A percentile compares a stretch with the other conserved stretches of the same genome.
These are phyloP conservation scores for Naganishia onofrii DNA, from an alignment of 768 basidiomycete species.

Conservation along the genomic window DNA sequence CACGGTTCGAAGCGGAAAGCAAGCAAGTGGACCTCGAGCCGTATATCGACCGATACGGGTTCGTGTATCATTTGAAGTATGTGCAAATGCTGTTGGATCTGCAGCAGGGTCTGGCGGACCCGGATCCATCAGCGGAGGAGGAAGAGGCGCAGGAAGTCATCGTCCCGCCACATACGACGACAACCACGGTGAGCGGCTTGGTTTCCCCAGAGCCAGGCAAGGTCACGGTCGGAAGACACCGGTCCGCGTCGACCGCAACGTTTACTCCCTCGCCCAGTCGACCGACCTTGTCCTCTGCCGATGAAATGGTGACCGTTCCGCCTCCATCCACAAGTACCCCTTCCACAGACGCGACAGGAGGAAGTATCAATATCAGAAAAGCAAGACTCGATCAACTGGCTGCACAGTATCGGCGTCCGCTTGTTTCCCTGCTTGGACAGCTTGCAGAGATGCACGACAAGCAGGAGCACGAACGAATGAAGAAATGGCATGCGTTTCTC, in stretches of 20 bases:
- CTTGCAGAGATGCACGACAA: constrained; percentile 79
- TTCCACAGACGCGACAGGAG: not conserved
- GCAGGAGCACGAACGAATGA: constrained; percentile 61
- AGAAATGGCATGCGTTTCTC: constrained; percentile 87
- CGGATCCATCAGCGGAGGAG: constrained; percentile 4
- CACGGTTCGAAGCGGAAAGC: constrained; percentile 36
- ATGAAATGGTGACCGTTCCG: constrained; percentile 19
- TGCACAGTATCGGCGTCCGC: constrained; percentile 46
- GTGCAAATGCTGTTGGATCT: constrained; percentile 30
- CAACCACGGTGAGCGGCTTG: not conserved
- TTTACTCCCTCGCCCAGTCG: constrained; percentile 27
- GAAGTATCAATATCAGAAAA: constrained; percentile 4
- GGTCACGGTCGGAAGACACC: constrained; percentile 8
- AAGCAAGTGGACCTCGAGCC: constrained; percentile 39
- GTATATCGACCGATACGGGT: constrained; percentile 50
- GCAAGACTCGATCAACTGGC: constrained; percentile 29
- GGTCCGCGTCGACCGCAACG: constrained; percentile 22
- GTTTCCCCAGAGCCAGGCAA: not conserved
- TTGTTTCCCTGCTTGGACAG: constrained; percentile 69
- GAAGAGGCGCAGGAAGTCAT: not conserved
- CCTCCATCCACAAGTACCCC: not conserved
- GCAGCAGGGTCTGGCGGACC: constrained; percentile 11
- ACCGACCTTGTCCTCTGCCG: constrained; percentile 5
- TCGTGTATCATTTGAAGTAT: constrained; percentile 43
- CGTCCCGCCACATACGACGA: not conserved